A percentile compares a stretch with the other conserved stretches of the same genome.
Evolutionary conservation across 192 early-diverging fungal genomes (phyloP).

Genomic region (Backusella parvicylindrica): DNA sequence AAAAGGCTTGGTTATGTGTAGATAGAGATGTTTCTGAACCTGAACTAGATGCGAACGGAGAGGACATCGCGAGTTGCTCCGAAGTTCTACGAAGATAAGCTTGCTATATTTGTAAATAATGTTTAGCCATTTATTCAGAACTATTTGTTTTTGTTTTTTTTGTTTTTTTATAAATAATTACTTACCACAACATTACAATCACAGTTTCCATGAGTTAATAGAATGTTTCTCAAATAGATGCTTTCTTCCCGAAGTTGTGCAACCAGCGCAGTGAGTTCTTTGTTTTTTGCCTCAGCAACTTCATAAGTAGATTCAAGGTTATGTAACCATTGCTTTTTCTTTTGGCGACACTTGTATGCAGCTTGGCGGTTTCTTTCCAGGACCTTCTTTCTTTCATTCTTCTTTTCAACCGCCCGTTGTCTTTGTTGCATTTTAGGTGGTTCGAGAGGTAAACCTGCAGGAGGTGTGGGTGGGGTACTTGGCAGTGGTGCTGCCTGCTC

Average conservation of each 20-base stretch:
- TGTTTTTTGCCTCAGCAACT: slow-evolving; percentile 15
- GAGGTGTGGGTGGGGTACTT: background rate
- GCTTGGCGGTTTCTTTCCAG: slow-evolving; percentile 27
- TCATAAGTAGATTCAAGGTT: slow-evolving; percentile 27
- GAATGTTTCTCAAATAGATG: slow-evolving; percentile 20
- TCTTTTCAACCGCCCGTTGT: slow-evolving; percentile 6
- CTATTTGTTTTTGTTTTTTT: background rate
- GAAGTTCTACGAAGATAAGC: slow-evolving; percentile 7
- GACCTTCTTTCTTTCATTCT: slow-evolving; percentile 12
- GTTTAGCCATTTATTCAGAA: background rate
- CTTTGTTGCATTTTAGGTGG: background rate
- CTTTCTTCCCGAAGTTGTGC: slow-evolving; percentile 24
- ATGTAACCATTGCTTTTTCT: slow-evolving; percentile 33
- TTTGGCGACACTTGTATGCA: slow-evolving; percentile 29
- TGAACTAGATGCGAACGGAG: background rate
- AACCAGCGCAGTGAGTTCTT: slow-evolving; percentile 17
- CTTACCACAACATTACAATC: slow-evolving; percentile 27
- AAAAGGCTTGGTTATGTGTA: background rate
- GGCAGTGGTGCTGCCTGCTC: background rate
- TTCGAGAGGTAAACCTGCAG: background rate
- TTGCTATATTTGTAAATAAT: background rate
- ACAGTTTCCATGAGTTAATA: slow-evolving; percentile 27
- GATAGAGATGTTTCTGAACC: background rate
- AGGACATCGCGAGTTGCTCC: background rate
- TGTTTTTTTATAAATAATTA: background rate